Percentiles rank a stretch among this genome's conserved stretches.
Conservation (phyloP, 352 stramenopile genomes). For the Globisporangium splendens region DNA sequence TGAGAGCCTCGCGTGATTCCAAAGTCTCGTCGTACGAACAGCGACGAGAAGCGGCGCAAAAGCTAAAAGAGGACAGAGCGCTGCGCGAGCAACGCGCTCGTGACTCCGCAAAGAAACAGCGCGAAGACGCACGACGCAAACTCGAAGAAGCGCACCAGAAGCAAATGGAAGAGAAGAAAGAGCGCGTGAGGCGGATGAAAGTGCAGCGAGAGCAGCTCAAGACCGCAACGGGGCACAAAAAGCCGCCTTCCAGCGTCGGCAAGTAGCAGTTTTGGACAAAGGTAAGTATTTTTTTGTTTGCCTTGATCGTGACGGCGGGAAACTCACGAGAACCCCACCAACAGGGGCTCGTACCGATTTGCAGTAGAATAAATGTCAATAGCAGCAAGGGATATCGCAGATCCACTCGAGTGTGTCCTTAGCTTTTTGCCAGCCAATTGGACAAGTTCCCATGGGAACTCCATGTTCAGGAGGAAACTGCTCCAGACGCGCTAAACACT, state of each 20-base stretch:
- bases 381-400: not conserved
- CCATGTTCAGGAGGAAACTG: not conserved
- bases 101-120: constrained; percentile 59
- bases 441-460: constrained; percentile 1
- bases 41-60: constrained; percentile 52
- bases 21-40: constrained; percentile 42
- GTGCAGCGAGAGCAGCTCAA: constrained; percentile 38
- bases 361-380: not conserved
- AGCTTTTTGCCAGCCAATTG: not conserved
- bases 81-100: constrained; percentile 55
- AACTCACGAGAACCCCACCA: not conserved
- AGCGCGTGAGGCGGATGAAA: constrained; percentile 60
- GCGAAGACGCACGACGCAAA: constrained; percentile 56
- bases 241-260: constrained; percentile 9
- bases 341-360: not conserved
- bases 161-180: constrained; percentile 65
- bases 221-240: constrained; percentile 14
- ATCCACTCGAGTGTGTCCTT: not conserved
- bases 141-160: constrained; percentile 62
- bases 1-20: constrained; percentile 19
- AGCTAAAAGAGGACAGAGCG: constrained; percentile 70
- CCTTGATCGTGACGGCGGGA: not conserved
- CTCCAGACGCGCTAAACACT: constrained; percentile 12
- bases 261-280: constrained; percentile 7
- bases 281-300: not conserved